Percentiles rank a stretch among this genome's conserved stretches.
These are phyloP conservation scores for Ophiostoma angusticollis DNA, from an alignment of 2,329 filamentous ascomycete genomes.

Conservation along the genomic window DNA sequence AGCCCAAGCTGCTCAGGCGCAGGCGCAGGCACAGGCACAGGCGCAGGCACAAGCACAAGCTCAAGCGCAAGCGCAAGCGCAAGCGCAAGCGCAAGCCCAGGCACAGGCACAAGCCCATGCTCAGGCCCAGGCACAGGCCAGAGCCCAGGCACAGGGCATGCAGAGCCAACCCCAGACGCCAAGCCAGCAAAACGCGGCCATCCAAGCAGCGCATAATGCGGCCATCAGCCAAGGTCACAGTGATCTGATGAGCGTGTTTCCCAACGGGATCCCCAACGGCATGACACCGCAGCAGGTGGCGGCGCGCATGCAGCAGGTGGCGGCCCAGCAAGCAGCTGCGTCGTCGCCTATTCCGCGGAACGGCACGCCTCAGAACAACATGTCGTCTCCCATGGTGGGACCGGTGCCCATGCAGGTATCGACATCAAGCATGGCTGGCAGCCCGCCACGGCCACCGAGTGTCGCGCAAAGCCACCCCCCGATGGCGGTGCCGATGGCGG, in stretches of 20 bases:
- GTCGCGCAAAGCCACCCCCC: constrained; percentile 46
- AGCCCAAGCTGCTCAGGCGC: constrained; percentile 11
- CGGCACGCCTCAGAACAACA: constrained; percentile 49
- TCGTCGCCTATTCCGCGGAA: constrained; percentile 56
- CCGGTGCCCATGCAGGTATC: constrained; percentile 51
- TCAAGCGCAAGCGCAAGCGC: constrained; percentile 14
- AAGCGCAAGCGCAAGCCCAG: neutral
- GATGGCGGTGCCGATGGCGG: constrained; percentile 47
- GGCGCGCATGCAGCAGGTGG: constrained; percentile 39
- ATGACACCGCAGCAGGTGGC: constrained; percentile 25
- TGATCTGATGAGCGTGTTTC: constrained; percentile 30
- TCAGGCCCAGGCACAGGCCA: constrained; percentile 14
- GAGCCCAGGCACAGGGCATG: constrained; percentile 14
- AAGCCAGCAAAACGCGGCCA: constrained; percentile 13
- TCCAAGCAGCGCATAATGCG: constrained; percentile 14
- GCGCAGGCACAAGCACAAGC: constrained; percentile 24
- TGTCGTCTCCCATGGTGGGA: constrained; percentile 53
- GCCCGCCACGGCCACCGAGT: constrained; percentile 53
- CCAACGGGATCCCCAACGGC: constrained; percentile 17
- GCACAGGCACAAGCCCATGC: too few relatives aligned
- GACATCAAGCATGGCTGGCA: constrained; percentile 55
- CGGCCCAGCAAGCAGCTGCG: constrained; percentile 41
- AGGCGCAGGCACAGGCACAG: constrained; percentile 15
- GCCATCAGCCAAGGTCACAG: constrained; percentile 28
- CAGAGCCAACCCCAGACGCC: constrained; percentile 13